A percentile compares a stretch with the other conserved stretches of the same genome.
These are phyloP conservation scores for Alternaria longipes DNA, from an alignment of 2,329 filamentous ascomycete genomes.

Conservation along the genomic window DNA sequence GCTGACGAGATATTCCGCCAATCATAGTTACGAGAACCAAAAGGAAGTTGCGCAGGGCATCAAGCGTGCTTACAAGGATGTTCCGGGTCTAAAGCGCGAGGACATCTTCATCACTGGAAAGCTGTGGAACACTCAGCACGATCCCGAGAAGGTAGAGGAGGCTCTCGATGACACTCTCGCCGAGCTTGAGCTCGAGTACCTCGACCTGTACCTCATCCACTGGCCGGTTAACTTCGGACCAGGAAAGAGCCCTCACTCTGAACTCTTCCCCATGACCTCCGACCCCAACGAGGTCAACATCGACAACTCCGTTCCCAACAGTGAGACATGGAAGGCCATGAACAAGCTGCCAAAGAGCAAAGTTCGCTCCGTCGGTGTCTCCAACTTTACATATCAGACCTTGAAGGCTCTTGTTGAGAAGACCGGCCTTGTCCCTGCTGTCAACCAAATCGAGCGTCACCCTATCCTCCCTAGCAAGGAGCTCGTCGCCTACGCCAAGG, in stretches of 20 bases:
- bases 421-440: slow-evolving; percentile 43
- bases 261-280: slow-evolving; percentile 50
- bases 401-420: slow-evolving; percentile 65
- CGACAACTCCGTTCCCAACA: slow-evolving; percentile 40
- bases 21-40: slow-evolving; percentile 45
- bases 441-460: slow-evolving; percentile 46
- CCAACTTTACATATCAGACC: slow-evolving; percentile 45
- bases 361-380: slow-evolving; percentile 42
- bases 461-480: slow-evolving; percentile 41
- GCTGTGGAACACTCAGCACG: slow-evolving; percentile 91
- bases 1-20: slow-evolving; percentile 38
- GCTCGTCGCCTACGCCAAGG: slow-evolving; percentile 40
- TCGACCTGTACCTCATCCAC: slow-evolving; percentile 88
- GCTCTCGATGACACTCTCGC: slow-evolving; percentile 76
- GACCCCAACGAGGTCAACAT: slow-evolving; percentile 63
- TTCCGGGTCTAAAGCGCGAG: slow-evolving; percentile 41
- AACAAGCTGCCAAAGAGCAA: slow-evolving; percentile 52
- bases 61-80: slow-evolving; percentile 41
- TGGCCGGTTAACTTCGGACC: slow-evolving; percentile 82
- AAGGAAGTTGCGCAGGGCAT: slow-evolving; percentile 44
- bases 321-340: slow-evolving; percentile 52
- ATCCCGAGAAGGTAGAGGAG: slow-evolving; percentile 71
- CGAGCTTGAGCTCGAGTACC: slow-evolving; percentile 87
- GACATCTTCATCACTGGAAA: slow-evolving; percentile 71
- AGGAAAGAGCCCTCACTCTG: slow-evolving; percentile 53